These are phyloP conservation scores for Fraxinus floribunda DNA, from an alignment of 305 asterid genomes.

Conservation along the genomic window DNA sequence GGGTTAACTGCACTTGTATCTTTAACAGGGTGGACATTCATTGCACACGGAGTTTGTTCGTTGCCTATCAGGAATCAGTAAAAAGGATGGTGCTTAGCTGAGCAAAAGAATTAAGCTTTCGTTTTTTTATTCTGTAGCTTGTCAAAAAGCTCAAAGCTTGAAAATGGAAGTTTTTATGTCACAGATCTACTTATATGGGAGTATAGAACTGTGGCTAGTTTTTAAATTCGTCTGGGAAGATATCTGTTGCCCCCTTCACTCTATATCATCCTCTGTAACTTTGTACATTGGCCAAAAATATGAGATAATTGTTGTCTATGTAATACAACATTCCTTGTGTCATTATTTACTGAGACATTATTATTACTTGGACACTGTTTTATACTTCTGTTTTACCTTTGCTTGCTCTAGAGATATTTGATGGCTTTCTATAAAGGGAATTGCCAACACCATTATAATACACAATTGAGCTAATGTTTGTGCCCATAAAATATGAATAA, in stretches of 20 bases:
- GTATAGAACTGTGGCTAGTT: neutral
- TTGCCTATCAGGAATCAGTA: slow-evolving; percentile 30
- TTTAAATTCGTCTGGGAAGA: neutral
- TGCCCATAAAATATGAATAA: neutral
- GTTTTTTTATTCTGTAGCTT: neutral
- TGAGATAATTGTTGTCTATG: neutral
- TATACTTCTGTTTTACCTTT: neutral
- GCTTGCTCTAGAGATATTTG: neutral
- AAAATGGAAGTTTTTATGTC: neutral
- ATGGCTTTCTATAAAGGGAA: neutral
- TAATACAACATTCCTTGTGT: neutral
- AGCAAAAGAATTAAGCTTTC: neutral
- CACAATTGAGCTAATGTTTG: neutral
- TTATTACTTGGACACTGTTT: neutral
- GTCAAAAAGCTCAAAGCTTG: slow-evolving; percentile 12
- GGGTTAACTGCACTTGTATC: slow-evolving; percentile 8
- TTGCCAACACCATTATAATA: neutral
- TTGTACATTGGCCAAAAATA: neutral
- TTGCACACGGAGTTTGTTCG: slow-evolving; percentile 76
- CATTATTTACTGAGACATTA: neutral
- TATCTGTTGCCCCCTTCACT: neutral
- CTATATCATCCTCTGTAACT: neutral
- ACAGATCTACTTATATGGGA: neutral
- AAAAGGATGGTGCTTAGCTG: neutral
- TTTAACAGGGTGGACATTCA: slow-evolving; percentile 80